Evolutionary conservation across 1,284 basidiomycete species (phyloP), one percentile per base, ranked within the genome.

Genomic region (Cryptococcus wingfieldii): DNA sequence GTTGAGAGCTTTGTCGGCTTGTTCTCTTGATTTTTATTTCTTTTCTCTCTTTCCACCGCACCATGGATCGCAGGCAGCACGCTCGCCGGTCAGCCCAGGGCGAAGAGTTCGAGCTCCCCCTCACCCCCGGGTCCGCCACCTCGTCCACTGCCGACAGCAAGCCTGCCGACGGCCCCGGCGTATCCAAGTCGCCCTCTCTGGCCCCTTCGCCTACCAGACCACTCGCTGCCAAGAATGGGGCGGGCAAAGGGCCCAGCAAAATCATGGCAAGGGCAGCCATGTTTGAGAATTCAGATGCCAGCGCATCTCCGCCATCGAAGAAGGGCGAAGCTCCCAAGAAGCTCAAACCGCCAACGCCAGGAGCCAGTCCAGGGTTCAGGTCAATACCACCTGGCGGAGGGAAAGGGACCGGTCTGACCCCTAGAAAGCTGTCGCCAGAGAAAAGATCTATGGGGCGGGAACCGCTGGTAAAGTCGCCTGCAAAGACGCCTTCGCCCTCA

Each of bases 231-330:
- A 37, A 7, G 16, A 18, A 38, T 34, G 31, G 31, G 31, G 31
- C 31, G 7, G 31, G 27, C 9, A 41, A 52, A 34, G n/a, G 57
- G 8, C 55, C 59, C 7, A 64, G 56, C 45, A 64, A 62, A 57
- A 67, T 71, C 25, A 57, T 54, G 53, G 64, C 68, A 12, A 64
- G 62, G 3, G 68, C 68, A 16, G 65, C 65, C 3, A 59, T 63
- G 58, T 65, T 61, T 49, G 67, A 64, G 39, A 60, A 31, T 37
- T n/a, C 47, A 50, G 38, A 37, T 47, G 55, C 19, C 19, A 34
- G 6, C 2, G 10, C 31, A 2, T 2, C 31, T 10, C 31, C 31
- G 10, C 1, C 31, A 8, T 34, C 10, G 31, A 34, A 34, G 10
- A 34, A 34, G 31, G 10, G 7, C 10, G 31, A 34, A 34, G 31